A percentile compares a stretch with the other conserved stretches of the same genome.
Evolutionary conservation across 257 asterid genomes (phyloP).

Genomic region (Nemophila menziesii): DNA sequence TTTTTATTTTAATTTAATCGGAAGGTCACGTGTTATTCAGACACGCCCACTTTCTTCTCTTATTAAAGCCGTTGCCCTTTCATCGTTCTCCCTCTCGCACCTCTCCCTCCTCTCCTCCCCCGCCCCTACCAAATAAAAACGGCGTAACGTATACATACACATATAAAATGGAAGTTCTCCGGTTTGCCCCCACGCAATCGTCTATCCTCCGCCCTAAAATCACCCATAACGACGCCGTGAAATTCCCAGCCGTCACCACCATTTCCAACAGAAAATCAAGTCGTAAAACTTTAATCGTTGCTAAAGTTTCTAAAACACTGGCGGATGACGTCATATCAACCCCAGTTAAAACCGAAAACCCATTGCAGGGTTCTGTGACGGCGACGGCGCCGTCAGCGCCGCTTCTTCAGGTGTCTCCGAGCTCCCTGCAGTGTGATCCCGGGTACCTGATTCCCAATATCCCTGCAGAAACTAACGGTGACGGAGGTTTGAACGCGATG

Average conservation of each 20-base stretch:
- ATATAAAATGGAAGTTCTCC: conserved; percentile 32
- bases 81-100: too few relatives aligned
- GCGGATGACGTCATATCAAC: not conserved
- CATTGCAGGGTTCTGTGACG: not conserved
- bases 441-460: conserved; percentile 49
- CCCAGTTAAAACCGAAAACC: not conserved
- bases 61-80: too few relatives aligned
- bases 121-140: too few relatives aligned
- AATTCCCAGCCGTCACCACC: not conserved
- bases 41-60: too few relatives aligned
- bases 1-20: too few relatives aligned
- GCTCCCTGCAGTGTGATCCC: conserved; percentile 50
- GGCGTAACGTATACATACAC: not conserved
- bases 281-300: not conserved
- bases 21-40: too few relatives aligned
- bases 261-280: not conserved
- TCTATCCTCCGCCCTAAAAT: conserved; percentile 7
- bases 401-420: conserved; percentile 30
- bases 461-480: conserved; percentile 5
- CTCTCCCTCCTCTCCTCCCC: not conserved
- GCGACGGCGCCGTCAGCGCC: conserved; percentile 6
- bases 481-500: conserved; percentile 29
- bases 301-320: not conserved
- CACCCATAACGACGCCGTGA: not conserved
- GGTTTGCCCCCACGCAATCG: conserved; percentile 21